phyloP scores from a whole-genome alignment of 495 filamentous ascomycete genomes.

The Aspergillus carlsbadensis region DNA sequence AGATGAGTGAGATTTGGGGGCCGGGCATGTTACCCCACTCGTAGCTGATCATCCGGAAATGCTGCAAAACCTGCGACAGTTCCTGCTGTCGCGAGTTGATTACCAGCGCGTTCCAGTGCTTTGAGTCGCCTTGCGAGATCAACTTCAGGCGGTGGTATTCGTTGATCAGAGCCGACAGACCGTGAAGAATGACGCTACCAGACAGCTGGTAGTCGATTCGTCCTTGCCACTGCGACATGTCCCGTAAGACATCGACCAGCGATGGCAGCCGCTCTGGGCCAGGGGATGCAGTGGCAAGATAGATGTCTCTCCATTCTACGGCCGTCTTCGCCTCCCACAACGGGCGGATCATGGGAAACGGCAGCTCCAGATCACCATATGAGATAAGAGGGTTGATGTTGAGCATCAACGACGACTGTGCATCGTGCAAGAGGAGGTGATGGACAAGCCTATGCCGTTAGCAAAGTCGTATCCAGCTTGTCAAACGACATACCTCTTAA shows the following conservation, averaged over 20 bases:
- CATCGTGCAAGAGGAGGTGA: constrained; percentile 56
- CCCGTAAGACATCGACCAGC: constrained; percentile 50
- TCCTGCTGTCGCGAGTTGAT: constrained; percentile 53
- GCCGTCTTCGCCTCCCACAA: constrained; percentile 59
- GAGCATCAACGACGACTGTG: constrained; percentile 57
- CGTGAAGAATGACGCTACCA: constrained; percentile 53
- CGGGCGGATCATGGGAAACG: constrained; percentile 51
- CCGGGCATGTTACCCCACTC: constrained; percentile 20
- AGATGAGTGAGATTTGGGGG: constrained; percentile 41
- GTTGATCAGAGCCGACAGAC: constrained; percentile 56
- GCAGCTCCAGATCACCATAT: constrained; percentile 61
- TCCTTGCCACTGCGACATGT: constrained; percentile 43
- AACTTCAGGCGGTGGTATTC: constrained; percentile 59
- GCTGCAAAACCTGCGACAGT: constrained; percentile 41
- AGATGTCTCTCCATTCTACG: constrained; percentile 55
- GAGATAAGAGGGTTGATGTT: constrained; percentile 58
- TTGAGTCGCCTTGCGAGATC: constrained; percentile 38
- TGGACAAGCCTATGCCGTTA: constrained; percentile 48
- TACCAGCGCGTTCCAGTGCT: constrained; percentile 47
- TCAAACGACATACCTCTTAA: constrained; percentile 44
- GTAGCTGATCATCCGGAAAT: constrained; percentile 41
- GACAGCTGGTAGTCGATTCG: constrained; percentile 51
- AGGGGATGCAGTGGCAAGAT: constrained; percentile 25
- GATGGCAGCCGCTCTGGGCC: constrained; percentile 42
- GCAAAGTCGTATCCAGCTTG: background rate